These are phyloP conservation scores for Daldinia caldariorum DNA, from an alignment of 495 filamentous ascomycete species.

Conservation along the genomic window DNA sequence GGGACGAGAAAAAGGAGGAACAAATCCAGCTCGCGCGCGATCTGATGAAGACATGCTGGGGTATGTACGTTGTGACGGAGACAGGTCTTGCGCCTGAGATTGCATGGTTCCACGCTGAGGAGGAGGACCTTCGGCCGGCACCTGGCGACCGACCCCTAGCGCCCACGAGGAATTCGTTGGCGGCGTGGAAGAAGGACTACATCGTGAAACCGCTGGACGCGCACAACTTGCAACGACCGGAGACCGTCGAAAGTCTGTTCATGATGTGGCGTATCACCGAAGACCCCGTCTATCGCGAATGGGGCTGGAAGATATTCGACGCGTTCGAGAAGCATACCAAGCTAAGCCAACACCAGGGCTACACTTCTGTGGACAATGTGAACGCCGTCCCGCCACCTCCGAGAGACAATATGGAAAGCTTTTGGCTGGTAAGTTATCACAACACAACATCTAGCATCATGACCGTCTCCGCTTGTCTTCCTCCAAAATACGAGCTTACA, in stretches of 20 bases:
- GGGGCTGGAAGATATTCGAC: conserved; percentile 87
- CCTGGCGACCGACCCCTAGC: conserved; percentile 24
- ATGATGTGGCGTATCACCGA: conserved; percentile 86
- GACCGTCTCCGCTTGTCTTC: no score
- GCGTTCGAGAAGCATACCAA: conserved; percentile 72
- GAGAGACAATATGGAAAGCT: conserved; percentile 77
- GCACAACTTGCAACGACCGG: conserved; percentile 84
- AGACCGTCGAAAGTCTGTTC: conserved; percentile 80
- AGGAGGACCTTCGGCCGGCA: no score
- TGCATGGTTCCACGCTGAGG: conserved; percentile 52
- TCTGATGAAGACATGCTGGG: conserved; percentile 83
- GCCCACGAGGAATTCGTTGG: conserved; percentile 18
- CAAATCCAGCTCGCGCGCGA: conserved; percentile 74
- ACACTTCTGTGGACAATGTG: conserved; percentile 72
- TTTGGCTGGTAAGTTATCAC: conserved; percentile 70
- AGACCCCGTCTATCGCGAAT: conserved; percentile 76
- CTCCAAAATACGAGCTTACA: conserved; percentile 17
- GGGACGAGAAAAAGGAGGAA: conserved; percentile 72
- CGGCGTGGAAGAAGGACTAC: conserved; percentile 62
- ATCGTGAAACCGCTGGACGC: conserved; percentile 71
- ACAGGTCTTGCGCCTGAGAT: conserved; percentile 82
- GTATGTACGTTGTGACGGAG: conserved; percentile 73
- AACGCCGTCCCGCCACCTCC: conserved; percentile 60
- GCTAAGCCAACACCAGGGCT: conserved; percentile 58
- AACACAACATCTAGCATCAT: not conserved